Base-by-base conservation (phyloP, 805 yeast species). In the Metschnikowia chrysomelidarum region DNA sequence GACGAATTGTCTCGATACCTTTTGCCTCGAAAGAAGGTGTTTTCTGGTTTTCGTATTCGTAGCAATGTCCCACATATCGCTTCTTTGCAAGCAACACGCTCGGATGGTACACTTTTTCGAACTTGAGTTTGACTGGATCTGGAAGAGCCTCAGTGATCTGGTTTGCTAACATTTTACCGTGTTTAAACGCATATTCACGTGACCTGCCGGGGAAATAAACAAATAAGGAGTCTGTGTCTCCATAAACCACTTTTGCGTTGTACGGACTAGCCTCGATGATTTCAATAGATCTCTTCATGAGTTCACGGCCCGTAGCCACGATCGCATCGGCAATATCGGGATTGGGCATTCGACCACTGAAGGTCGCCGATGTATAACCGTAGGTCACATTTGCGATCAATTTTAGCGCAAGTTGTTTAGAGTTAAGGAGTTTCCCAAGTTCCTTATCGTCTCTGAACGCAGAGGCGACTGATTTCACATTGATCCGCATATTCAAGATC, bases 301-400 rank as follows among this genome's bases (percentile, higher is more conserved):
- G 82, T 57, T 91, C 97, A 35, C 98, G 67, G 0, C 93, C 98
- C 0, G 93, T 80, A 15, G 88, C 78, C 1, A 93, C 98, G 55
- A 93, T 87, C 9, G 94, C 83, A 61, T 93, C 98, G 0, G 98
- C 96, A 19, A 93, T 72, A 54, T 89, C 98, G 0, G 95, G 80
- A 50, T 93, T 86, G 0, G 98, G 98, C 98, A 93, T 93, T 44
- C 98, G 67, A 0, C 98, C 98, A 7, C 96, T 87, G 53, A 83
- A 93, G 0, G 96, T 78, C 0, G 98, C 98, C 1, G 96, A 83
- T 0, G 97, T 74, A 54, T 93, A 93, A 0, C 98, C 98, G 62
- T 93, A 93, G 0, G 96, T 91, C 7, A 93, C 98, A 57, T 88
- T 89, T 1, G 98, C 97, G 27, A 88, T 80, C 30, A 91, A 64